phyloP scores from a whole-genome alignment of 495 filamentous ascomycete species.

The Hyaloscypha hepaticicola region DNA sequence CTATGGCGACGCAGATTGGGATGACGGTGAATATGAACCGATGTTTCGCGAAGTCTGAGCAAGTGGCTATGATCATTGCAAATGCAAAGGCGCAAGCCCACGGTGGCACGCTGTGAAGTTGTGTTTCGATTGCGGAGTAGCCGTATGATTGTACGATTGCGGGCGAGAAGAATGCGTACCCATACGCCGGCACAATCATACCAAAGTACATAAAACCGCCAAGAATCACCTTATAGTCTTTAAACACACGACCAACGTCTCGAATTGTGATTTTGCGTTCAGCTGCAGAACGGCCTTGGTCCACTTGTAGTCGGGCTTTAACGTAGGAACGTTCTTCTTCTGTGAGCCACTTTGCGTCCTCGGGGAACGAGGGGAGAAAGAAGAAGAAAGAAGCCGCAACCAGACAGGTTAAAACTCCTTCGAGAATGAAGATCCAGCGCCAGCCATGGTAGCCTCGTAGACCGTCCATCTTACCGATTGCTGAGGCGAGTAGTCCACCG shows the following conservation, averaged over 20 bases:
- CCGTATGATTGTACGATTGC: constrained; percentile 69
- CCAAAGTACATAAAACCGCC: constrained; percentile 91
- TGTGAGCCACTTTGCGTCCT: constrained; percentile 63
- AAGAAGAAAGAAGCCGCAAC: constrained; percentile 78
- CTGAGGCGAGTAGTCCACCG: constrained; percentile 77
- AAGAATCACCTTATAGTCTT: constrained; percentile 63
- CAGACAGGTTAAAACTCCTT: constrained; percentile 71
- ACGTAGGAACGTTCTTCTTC: constrained; percentile 77
- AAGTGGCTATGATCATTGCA: constrained; percentile 67
- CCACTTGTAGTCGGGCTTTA: constrained; percentile 67
- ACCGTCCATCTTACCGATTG: constrained; percentile 78
- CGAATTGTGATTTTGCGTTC: constrained; percentile 60
- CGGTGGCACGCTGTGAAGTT: constrained; percentile 80
- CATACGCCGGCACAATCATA: constrained; percentile 84
- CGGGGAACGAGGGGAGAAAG: constrained; percentile 74
- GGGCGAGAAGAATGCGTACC: constrained; percentile 68
- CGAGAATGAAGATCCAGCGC: constrained; percentile 79
- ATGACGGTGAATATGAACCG: constrained; percentile 73
- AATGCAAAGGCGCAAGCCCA: constrained; percentile 79
- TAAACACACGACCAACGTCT: constrained; percentile 72
- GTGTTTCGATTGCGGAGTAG: constrained; percentile 68
- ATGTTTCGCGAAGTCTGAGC: constrained; percentile 67
- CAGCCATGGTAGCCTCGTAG: constrained; percentile 73
- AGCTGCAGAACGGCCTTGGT: constrained; percentile 73
- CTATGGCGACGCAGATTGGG: constrained; percentile 61